These are phyloP conservation scores for Penicillium cosmopolitanum DNA, from an alignment of 495 filamentous ascomycete species.

Conservation along the genomic window DNA sequence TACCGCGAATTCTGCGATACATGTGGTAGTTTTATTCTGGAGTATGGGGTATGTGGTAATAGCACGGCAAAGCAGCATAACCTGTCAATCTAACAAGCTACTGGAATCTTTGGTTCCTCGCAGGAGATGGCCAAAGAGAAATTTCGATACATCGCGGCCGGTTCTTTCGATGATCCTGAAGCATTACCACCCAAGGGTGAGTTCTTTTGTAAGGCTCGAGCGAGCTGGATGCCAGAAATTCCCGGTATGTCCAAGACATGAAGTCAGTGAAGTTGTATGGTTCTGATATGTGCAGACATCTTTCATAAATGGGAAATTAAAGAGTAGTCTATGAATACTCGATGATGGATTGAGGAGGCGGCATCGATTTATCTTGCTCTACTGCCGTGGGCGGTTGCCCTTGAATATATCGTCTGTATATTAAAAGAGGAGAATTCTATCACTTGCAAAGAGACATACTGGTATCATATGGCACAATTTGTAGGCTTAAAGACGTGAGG, in stretches of 20 bases:
- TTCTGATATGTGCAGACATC: conserved; percentile 39
- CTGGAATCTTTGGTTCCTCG: not conserved
- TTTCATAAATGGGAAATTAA: conserved; percentile 66
- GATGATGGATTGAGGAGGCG: too few relatives aligned
- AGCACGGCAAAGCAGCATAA: not conserved
- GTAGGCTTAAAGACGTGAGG: too few relatives aligned
- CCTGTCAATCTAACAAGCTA: too few relatives aligned
- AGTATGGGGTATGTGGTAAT: conserved; percentile 58
- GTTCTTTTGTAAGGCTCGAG: conserved; percentile 64
- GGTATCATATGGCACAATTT: too few relatives aligned
- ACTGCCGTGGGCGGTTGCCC: too few relatives aligned
- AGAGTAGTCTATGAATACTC: conserved; percentile 34
- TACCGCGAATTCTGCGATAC: conserved; percentile 66
- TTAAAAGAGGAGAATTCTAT: too few relatives aligned
- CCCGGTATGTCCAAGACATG: conserved; percentile 43
- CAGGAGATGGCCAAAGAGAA: conserved; percentile 58
- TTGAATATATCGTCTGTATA: too few relatives aligned
- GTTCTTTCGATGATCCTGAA: conserved; percentile 65
- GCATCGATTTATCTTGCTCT: too few relatives aligned
- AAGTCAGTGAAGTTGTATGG: not conserved
- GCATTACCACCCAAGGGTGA: conserved; percentile 68
- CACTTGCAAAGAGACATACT: too few relatives aligned
- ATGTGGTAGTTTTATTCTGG: conserved; percentile 65
- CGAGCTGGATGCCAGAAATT: conserved; percentile 67
- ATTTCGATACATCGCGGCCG: conserved; percentile 66